A percentile compares a stretch with the other conserved stretches of the same genome.
Conservation (phyloP, 768 basidiomycete species). For the Nidularia sp. region DNA sequence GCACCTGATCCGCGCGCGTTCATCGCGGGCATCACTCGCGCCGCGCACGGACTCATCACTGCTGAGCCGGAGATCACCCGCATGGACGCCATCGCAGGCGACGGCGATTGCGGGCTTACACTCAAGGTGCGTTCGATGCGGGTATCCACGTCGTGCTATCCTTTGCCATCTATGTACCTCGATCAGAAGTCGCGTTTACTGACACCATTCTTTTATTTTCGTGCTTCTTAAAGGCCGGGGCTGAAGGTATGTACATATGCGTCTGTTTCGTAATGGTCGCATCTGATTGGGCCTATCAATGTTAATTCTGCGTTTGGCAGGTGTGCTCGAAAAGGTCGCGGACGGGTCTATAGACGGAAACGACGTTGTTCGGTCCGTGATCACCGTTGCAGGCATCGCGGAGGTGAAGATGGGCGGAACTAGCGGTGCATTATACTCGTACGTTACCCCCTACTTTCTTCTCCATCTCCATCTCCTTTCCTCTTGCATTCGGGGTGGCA, state of each 20-base stretch:
- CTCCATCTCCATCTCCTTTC: background rate
- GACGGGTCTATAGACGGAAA: slow-evolving; percentile 54
- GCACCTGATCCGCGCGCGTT: slow-evolving; percentile 47
- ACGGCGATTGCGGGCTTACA: slow-evolving; percentile 66
- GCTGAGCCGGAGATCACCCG: slow-evolving; percentile 88
- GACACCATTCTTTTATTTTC: background rate
- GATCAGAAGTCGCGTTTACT: background rate
- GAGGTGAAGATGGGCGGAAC: slow-evolving; percentile 91
- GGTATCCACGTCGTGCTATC: background rate
- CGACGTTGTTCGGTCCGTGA: slow-evolving; percentile 62
- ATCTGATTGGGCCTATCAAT: background rate
- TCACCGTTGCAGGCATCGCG: slow-evolving; percentile 67
- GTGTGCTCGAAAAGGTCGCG: slow-evolving; percentile 54
- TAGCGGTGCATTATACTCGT: slow-evolving; percentile 90
- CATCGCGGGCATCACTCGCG: slow-evolving; percentile 47
- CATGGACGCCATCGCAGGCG: slow-evolving; percentile 90
- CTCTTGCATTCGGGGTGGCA: too few relatives aligned
- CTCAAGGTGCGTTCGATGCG: slow-evolving; percentile 30
- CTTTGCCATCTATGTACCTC: background rate
- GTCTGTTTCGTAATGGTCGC: background rate
- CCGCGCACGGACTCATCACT: slow-evolving; percentile 61
- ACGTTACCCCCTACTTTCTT: slow-evolving; percentile 20
- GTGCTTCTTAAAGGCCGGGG: slow-evolving; percentile 51
- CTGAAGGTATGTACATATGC: slow-evolving; percentile 44
- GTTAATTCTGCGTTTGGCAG: slow-evolving; percentile 22